Conservation (phyloP, 2,329 filamentous ascomycete species). For the Ophiostoma quercus region DNA sequence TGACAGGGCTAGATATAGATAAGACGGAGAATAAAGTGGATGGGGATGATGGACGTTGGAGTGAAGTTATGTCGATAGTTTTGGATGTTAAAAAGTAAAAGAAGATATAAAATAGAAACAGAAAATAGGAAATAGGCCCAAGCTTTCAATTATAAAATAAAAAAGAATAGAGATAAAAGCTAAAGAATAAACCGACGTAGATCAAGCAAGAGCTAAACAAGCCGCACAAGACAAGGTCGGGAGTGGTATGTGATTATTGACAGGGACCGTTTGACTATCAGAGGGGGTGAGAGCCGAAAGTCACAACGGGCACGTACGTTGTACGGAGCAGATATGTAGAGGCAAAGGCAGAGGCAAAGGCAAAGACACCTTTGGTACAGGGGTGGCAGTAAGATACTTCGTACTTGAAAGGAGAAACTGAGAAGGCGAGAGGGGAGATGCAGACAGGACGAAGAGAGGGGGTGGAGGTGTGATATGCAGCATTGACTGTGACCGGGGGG, state of each 20-base stretch:
- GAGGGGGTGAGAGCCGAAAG: neutral
- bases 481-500: constrained; percentile 1
- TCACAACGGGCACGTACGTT: neutral
- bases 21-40: constrained; percentile 11
- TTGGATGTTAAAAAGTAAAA: neutral
- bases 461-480: constrained; percentile 16
- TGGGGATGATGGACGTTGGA: constrained; percentile 6
- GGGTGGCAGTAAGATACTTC: neutral
- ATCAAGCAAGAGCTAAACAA: neutral
- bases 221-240: constrained; percentile 10
- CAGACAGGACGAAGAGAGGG: neutral
- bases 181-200: constrained; percentile 3
- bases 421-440: neutral
- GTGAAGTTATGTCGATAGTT: neutral
- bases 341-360: neutral
- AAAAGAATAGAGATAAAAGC: neutral
- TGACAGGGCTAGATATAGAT: constrained; percentile 12
- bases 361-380: neutral
- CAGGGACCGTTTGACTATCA: neutral
- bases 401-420: neutral
- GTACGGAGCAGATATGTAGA: constrained; percentile 9
- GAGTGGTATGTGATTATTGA: constrained; percentile 2
- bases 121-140: neutral
- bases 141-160: neutral
- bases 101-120: neutral